Conservation (phyloP, 2,329 filamentous ascomycete genomes). For the Torrubiella hemipterigena region DNA sequence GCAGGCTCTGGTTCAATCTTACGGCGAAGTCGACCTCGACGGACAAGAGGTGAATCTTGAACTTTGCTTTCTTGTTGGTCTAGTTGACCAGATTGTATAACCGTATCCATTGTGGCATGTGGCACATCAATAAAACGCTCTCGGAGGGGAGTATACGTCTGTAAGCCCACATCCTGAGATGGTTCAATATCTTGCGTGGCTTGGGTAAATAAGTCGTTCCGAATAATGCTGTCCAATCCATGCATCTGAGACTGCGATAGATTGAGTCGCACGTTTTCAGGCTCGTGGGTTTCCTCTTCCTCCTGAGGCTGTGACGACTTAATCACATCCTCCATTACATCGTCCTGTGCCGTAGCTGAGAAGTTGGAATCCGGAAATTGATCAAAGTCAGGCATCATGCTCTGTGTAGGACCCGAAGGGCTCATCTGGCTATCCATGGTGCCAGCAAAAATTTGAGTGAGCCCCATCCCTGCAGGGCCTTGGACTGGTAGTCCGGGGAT, state of each 20-base stretch:
- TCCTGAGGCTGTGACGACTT: too few species aligned
- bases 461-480: slow-evolving; percentile 53
- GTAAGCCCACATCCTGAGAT: slow-evolving; percentile 72
- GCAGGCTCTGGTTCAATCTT: slow-evolving; percentile 20
- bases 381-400: slow-evolving; percentile 45
- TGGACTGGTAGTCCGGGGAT: slow-evolving; percentile 56
- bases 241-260: slow-evolving; percentile 50
- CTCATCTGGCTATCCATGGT: slow-evolving; percentile 57
- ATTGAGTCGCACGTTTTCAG: slow-evolving; percentile 39
- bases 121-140: slow-evolving; percentile 53
- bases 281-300: slow-evolving; percentile 20
- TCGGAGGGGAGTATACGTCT: slow-evolving; percentile 59
- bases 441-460: slow-evolving; percentile 84
- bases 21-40: slow-evolving; percentile 42
- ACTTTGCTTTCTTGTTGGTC: slow-evolving; percentile 26
- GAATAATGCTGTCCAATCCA: slow-evolving; percentile 43
- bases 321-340: slow-evolving; percentile 35
- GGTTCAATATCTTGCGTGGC: slow-evolving; percentile 59
- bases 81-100: too few species aligned
- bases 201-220: slow-evolving; percentile 41
- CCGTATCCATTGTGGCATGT: slow-evolving; percentile 59
- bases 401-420: slow-evolving; percentile 24
- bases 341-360: slow-evolving; percentile 48
- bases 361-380: slow-evolving; percentile 47
- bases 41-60: slow-evolving; percentile 54